phyloP scores from a whole-genome alignment of 2,329 filamentous ascomycete genomes.

The Teratosphaeria pseudoeucalypti region DNA sequence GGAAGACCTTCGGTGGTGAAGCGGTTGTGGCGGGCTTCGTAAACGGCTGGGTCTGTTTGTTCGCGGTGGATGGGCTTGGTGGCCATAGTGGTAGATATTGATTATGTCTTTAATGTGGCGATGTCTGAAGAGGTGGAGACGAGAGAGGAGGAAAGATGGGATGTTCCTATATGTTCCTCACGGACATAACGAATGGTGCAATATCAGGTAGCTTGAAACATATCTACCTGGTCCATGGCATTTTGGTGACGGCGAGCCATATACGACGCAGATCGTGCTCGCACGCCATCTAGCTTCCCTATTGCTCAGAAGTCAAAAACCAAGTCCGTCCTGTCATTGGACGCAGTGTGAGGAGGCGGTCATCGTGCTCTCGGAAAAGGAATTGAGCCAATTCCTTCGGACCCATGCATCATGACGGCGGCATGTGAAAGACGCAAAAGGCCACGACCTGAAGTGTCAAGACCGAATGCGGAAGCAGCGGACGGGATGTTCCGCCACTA shows the following conservation, averaged over 20 bases:
- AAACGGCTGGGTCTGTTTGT: slow-evolving; percentile 18
- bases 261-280: neutral
- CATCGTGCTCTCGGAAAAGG: neutral
- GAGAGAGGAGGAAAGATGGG: neutral
- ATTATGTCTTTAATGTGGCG: neutral
- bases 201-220: neutral
- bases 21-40: slow-evolving; percentile 13
- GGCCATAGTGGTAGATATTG: slow-evolving; percentile 4
- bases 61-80: slow-evolving; percentile 4
- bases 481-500: neutral
- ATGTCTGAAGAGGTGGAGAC: neutral
- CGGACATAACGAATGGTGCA: neutral
- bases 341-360: no score
- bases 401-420: neutral
- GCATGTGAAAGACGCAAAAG: neutral
- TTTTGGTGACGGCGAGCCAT: neutral
- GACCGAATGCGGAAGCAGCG: neutral
- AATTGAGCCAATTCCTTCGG: no score
- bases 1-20: slow-evolving; percentile 26
- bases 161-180: neutral
- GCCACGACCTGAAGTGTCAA: neutral
- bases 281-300: neutral
- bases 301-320: neutral
- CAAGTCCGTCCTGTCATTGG: neutral
- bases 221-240: neutral